Base-by-base conservation (phyloP, 352 stramenopile genomes). In the Globisporangium lucens region DNA sequence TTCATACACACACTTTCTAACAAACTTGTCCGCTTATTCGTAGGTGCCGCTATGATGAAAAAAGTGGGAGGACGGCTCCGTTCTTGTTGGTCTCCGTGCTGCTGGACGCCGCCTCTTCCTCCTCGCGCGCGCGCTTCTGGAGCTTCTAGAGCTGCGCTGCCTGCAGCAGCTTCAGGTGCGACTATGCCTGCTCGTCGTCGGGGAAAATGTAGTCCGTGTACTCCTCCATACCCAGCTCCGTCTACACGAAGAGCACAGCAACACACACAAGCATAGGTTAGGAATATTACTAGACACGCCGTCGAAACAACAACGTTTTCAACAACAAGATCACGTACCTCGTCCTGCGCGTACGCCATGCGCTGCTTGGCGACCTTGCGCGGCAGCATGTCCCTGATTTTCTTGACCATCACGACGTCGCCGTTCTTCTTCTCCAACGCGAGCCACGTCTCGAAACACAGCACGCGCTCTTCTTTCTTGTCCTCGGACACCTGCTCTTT, bases 151-250 rank as follows among this genome's bases (percentile, higher is more conserved):
- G 94, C 61, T 98, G 93, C 38, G 97, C 97, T 65, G 98, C 97
- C 75, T 99, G 93, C 60, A 99, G 82, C 73, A 99, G 90, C 73
- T 99, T 99, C 74, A 99, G 89, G 79, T 98, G 98, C 38, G 91
- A 89, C 59, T 93, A 90, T 2, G 93, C 90, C 73, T 97, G 90
- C 68, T 98, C 87, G 73, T 99, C 98, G 76, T 99, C 97, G 5
- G 97, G 97, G 85, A 99, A 99, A 61, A 98, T 86, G 75, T 99
- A 99, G 74, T 99, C 98, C 61, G 97, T 99, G 86, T 99, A 99
- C 73, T 99, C 97, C 78, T 99, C 97, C 85, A 94, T 87, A 3
- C 86, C 97, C 87, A 88, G 82, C 77, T 86, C 94, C 81, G 78
- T 89, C 85, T 94, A 69, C 22, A 35, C 38, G 38, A 46, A 46